These are phyloP conservation scores for Entomortierella chlamydospora DNA, from an alignment of 192 early-diverging fungal genomes.

Conservation along the genomic window DNA sequence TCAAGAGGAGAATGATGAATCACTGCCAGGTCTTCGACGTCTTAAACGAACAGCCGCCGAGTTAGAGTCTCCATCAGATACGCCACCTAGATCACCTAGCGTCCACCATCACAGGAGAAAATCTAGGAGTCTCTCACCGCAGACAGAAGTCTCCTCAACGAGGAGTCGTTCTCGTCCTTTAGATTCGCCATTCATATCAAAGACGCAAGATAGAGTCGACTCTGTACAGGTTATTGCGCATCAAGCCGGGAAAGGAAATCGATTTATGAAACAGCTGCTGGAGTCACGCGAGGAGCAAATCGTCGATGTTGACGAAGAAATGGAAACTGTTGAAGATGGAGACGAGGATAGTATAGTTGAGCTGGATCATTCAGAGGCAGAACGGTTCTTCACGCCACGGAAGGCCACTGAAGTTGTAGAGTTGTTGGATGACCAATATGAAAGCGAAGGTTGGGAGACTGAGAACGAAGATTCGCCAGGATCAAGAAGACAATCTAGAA, in stretches of 20 bases:
- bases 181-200: constrained; percentile 24
- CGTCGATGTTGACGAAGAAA: background rate
- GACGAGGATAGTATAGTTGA: constrained; percentile 25
- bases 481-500: constrained; percentile 12
- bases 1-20: constrained; percentile 20
- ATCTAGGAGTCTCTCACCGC: constrained; percentile 6
- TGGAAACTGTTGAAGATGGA: background rate
- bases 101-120: constrained; percentile 1
- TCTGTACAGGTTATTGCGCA: background rate
- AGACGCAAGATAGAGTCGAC: background rate
- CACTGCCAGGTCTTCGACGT: background rate
- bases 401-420: constrained; percentile 20
- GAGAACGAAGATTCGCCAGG: constrained; percentile 40
- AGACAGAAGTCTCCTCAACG: background rate
- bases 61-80: constrained; percentile 10
- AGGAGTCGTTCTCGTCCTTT: background rate
- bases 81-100: constrained; percentile 14
- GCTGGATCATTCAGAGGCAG: constrained; percentile 25
- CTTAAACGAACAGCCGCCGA: constrained; percentile 31
- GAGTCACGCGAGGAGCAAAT: background rate
- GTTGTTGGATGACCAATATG: constrained; percentile 11
- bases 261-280: constrained; percentile 32
- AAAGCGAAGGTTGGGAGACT: constrained; percentile 48
- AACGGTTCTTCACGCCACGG: constrained; percentile 14
- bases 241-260: constrained; percentile 1